These are phyloP conservation scores for Penicillium soppii DNA, from an alignment of 495 filamentous ascomycete species.

Conservation along the genomic window DNA sequence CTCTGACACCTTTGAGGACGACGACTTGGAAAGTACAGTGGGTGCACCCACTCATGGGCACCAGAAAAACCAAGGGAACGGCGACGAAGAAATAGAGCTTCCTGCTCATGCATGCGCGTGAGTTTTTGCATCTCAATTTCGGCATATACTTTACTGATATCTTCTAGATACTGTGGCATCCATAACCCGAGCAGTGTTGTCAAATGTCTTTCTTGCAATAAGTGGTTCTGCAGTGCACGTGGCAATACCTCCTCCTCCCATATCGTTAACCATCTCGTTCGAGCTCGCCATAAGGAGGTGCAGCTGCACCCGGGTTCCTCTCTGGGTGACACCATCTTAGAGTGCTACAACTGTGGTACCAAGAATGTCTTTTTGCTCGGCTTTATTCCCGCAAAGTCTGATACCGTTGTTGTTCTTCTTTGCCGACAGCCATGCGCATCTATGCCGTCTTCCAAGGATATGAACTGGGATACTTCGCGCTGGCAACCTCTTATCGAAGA, in stretches of 20 bases:
- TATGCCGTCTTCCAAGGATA: slow-evolving; percentile 95
- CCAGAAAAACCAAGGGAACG: slow-evolving; percentile 59
- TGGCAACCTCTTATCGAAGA: slow-evolving; percentile 99
- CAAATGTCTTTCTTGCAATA: slow-evolving; percentile 91
- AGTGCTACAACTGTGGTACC: slow-evolving; percentile 99
- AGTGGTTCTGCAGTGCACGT: slow-evolving; percentile 99
- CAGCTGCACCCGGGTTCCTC: slow-evolving; percentile 92
- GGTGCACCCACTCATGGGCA: slow-evolving; percentile 77
- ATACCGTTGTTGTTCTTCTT: slow-evolving; percentile 94
- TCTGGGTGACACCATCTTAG: slow-evolving; percentile 94
- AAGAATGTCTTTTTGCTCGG: slow-evolving; percentile 99
- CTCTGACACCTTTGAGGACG: slow-evolving; percentile 80
- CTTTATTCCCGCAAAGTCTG: slow-evolving; percentile 98
- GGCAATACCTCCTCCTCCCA: slow-evolving; percentile 96
- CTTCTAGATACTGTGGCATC: slow-evolving; percentile 87
- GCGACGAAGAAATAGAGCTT: slow-evolving; percentile 87
- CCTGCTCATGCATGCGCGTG: slow-evolving; percentile 96
- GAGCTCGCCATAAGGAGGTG: slow-evolving; percentile 97
- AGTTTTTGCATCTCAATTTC: slow-evolving; percentile 34
- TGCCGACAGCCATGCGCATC: slow-evolving; percentile 96
- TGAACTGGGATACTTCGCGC: slow-evolving; percentile 98
- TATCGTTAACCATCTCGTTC: slow-evolving; percentile 97
- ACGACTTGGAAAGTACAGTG: slow-evolving; percentile 89
- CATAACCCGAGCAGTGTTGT: slow-evolving; percentile 94
- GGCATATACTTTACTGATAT: slow-evolving; percentile 13